A percentile compares a stretch with the other conserved stretches of the same genome.
phyloP scores from a whole-genome alignment of 1,284 basidiomycete species.

The Sanghuangporus weigelae region DNA sequence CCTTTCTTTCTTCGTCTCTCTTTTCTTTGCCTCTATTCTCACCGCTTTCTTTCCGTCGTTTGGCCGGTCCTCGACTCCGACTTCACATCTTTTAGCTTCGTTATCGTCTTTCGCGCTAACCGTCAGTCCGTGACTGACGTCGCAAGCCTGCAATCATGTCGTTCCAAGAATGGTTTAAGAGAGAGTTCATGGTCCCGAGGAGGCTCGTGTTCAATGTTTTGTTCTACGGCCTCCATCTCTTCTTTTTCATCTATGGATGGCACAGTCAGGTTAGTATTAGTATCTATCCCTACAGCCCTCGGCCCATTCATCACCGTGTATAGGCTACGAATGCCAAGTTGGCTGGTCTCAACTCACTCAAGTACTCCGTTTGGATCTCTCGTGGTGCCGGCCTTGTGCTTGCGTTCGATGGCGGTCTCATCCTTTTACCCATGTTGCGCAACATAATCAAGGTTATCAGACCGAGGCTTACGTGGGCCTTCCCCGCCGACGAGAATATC shows the following conservation, averaged over 20 bases:
- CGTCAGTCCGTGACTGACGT: constrained; percentile 9
- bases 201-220: constrained; percentile 69
- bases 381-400: constrained; percentile 84
- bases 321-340: constrained; percentile 60
- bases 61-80: constrained; percentile 46
- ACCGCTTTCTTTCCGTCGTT: constrained; percentile 33
- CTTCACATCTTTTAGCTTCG: constrained; percentile 27
- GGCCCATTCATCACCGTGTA: not conserved
- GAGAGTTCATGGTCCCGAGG: constrained; percentile 58
- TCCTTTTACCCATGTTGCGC: constrained; percentile 81
- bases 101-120: constrained; percentile 23
- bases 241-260: constrained; percentile 76
- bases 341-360: constrained; percentile 68
- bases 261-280: constrained; percentile 54
- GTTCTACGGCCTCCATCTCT: constrained; percentile 70
- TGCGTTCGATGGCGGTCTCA: constrained; percentile 76
- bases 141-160: constrained; percentile 38
- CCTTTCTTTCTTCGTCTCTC: constrained; percentile 18
- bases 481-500: constrained; percentile 87
- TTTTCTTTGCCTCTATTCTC: constrained; percentile 18
- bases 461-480: constrained; percentile 68
- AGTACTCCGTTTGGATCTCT: constrained; percentile 80
- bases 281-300: not conserved
- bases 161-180: constrained; percentile 57
- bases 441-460: constrained; percentile 78